These are phyloP conservation scores for Myxozyma udenii DNA, from an alignment of 805 yeast species.

Conservation along the genomic window DNA sequence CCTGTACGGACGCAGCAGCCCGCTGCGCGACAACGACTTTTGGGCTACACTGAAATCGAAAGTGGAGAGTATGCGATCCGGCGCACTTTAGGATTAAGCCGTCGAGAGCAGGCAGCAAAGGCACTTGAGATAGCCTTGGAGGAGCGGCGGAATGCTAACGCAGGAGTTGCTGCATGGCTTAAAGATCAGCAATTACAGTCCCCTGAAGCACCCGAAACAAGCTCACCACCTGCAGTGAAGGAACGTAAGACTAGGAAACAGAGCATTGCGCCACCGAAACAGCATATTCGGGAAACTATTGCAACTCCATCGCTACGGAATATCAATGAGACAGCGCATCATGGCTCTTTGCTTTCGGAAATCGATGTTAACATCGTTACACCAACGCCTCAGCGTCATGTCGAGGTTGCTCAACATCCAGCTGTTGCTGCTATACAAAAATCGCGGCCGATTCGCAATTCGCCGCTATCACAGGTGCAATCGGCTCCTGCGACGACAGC, in stretches of 20 bases:
- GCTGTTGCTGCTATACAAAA: background rate
- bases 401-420: too few relatives aligned
- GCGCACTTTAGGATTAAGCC: too few relatives aligned
- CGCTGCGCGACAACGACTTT: conserved; percentile 1
- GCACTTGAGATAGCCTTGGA: background rate
- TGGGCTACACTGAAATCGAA: conserved; percentile 13
- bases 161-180: background rate
- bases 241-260: conserved; percentile 15
- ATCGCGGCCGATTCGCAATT: background rate
- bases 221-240: background rate
- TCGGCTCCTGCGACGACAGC: background rate
- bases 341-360: too few relatives aligned
- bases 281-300: background rate
- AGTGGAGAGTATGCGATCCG: conserved; percentile 21
- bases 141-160: background rate
- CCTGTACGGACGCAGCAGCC: conserved; percentile 12
- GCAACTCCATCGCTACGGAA: conserved; percentile 2
- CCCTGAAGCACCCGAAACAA: background rate
- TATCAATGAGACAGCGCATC: conserved; percentile 10
- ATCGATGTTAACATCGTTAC: conserved; percentile 4
- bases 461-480: background rate
- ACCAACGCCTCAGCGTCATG: too few relatives aligned
- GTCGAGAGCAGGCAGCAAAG: background rate
- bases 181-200: background rate
- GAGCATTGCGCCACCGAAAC: conserved; percentile 10